Percentiles rank a stretch among this genome's conserved stretches.
phyloP scores from a whole-genome alignment of 805 yeast species.

The Saccharomycopsis sp. region DNA sequence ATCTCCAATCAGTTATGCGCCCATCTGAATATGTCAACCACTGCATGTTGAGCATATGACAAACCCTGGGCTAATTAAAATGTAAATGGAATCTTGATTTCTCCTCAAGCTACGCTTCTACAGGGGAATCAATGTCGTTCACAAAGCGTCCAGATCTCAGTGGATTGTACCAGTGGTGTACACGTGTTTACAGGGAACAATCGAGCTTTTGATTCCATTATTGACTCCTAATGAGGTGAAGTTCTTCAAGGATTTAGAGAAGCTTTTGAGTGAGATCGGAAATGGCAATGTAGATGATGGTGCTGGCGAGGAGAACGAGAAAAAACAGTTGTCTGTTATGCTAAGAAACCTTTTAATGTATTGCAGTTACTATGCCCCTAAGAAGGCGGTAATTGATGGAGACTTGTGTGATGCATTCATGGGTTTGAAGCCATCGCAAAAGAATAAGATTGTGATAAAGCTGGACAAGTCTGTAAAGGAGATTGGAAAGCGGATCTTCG shows the following conservation, averaged over 20 bases:
- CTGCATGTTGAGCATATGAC: too few relatives aligned
- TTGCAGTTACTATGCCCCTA: slow-evolving; percentile 79
- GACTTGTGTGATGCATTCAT: slow-evolving; percentile 65
- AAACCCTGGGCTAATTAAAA: too few relatives aligned
- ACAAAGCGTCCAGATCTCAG: slow-evolving; percentile 47
- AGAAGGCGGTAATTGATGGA: slow-evolving; percentile 75
- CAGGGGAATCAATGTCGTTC: slow-evolving; percentile 54
- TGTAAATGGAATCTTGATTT: slow-evolving; percentile 34
- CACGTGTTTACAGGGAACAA: slow-evolving; percentile 73
- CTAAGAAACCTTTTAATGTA: slow-evolving; percentile 64
- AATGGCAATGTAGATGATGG: slow-evolving; percentile 22
- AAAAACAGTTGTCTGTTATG: slow-evolving; percentile 31
- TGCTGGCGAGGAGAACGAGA: slow-evolving; percentile 23
- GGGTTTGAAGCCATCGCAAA: slow-evolving; percentile 40
- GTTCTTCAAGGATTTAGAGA: slow-evolving; percentile 51
- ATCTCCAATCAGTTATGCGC: too few relatives aligned
- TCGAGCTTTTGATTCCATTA: slow-evolving; percentile 71
- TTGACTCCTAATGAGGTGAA: slow-evolving; percentile 53
- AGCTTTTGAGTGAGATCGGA: slow-evolving; percentile 23
- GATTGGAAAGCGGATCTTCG: slow-evolving; percentile 43
- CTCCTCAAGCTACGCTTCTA: slow-evolving; percentile 29
- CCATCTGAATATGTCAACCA: too few relatives aligned
- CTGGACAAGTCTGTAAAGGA: slow-evolving; percentile 27
- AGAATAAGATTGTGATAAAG: slow-evolving; percentile 12
- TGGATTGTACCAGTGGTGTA: slow-evolving; percentile 54